A percentile compares a stretch with the other conserved stretches of the same genome.
Conservation (phyloP, 2,329 filamentous ascomycete genomes). For the Talaromyces sp. region DNA sequence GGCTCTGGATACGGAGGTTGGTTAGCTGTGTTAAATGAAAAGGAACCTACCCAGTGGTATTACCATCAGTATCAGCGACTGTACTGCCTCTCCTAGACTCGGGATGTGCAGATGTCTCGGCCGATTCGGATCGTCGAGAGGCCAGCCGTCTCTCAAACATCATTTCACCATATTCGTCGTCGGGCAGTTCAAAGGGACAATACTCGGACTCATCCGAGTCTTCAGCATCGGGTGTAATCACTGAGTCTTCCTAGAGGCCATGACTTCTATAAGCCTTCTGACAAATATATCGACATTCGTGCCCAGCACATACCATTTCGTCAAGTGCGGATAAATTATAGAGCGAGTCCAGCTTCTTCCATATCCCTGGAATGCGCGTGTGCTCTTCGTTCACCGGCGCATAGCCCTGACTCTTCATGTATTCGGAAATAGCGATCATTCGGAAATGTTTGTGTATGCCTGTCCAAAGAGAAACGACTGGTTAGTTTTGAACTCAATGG, state of each 20-base stretch:
- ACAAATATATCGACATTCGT: not conserved
- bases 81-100: constrained; percentile 40
- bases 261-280: not conserved
- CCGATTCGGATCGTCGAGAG: constrained; percentile 38
- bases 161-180: constrained; percentile 41
- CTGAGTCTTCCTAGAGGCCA: constrained; percentile 44
- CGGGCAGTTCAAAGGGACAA: constrained; percentile 60
- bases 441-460: constrained; percentile 93
- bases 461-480: constrained; percentile 25
- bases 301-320: constrained; percentile 62
- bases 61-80: constrained; percentile 44
- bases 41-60: constrained; percentile 8
- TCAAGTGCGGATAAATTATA: constrained; percentile 85
- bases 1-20: constrained; percentile 25
- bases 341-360: constrained; percentile 74
- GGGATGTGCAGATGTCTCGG: constrained; percentile 26
- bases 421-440: constrained; percentile 78
- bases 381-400: constrained; percentile 60
- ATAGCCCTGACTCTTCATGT: constrained; percentile 74
- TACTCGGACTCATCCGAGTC: constrained; percentile 57
- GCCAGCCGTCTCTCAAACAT: constrained; percentile 44
- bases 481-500: not conserved
- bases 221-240: constrained; percentile 40
- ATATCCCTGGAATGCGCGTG: constrained; percentile 85
- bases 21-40: not conserved